Evolutionary conservation across 192 early-diverging fungal species (phyloP), one percentile per base, ranked within the genome.

Genomic region (Umbelopsis sp.): DNA sequence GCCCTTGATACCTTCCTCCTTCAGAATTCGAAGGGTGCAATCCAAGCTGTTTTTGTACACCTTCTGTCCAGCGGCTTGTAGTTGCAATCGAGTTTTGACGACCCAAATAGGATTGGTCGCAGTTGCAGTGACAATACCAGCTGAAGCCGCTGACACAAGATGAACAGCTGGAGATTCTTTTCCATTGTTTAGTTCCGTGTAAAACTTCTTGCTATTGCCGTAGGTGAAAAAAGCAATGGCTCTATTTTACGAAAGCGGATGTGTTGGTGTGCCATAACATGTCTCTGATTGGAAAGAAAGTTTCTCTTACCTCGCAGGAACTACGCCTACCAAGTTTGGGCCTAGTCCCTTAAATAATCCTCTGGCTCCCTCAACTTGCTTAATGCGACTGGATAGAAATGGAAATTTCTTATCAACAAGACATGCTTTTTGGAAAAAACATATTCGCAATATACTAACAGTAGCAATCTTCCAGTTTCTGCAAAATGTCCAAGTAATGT

Each of bases 21-120:
- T 75, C 2, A 96, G 29, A 8, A 98, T 91, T 29, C 80, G 72
- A 20, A 78, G 65, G 4, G 91, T 54, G 69, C 95, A 97, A 36
- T 95, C 86, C 36, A 94, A 73, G 54, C 92, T 95, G 85, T 89
- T 95, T 36, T 83, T 83, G 81, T 97, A 96, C 1, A 43, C 9
- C 29, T 56, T 68, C 65, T 68, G 38, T 12, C 75, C 73, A 22
- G 72, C 80, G 3, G 81, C 71, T 76, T 94, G 91, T 66, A 99
- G 78, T 80, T 99, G 97, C 86, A 99, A 92, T 56, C 97, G 82
- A 0, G 96, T 99, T 73, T 98, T 99, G 45, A 98, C 89, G 50
- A 99, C 86, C 97, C 97, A 99, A 25, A 99, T 98, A 0, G 97
- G 97, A 73, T 95, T 97, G 2, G 96, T 97, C n/a, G 81, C 83